Evolutionary conservation across 2,329 filamentous ascomycete genomes (phyloP), one percentile per base, ranked within the genome.

Genomic region (Cladorrhinum sp.): DNA sequence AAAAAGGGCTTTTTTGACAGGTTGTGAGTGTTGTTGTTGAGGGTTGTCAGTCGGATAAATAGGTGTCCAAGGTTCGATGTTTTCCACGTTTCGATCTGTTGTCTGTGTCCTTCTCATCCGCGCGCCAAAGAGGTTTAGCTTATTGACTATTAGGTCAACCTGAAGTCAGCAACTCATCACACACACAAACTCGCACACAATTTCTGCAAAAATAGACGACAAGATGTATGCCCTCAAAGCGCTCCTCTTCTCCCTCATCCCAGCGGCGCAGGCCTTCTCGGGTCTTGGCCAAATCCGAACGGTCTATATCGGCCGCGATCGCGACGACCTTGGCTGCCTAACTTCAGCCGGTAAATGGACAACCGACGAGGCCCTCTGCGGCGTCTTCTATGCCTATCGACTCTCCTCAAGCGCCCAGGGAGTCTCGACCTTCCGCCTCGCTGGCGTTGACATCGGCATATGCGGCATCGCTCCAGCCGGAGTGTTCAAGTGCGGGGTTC

Each of bases 271-370:
- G 12, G 56, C 52, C 53, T 61, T 61, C 54, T 33, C n/a, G 21
- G 61, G 61, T n/a, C 18, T 21, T n/a, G 63, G 63, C 16, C 61
- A 63, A 26, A 33, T 65, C n/a, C 63, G 63, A 39, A 55, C 63
- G 1, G 49, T 61, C 12, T 53, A 60, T 26, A 58, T 58, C 50
- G 10, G 21, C 20, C 10, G 8, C 16, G 48, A 55, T 23, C 36
- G 61, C 26, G 50, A 48, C 1, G 63, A 65, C 42, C 56, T 65
- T 1, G 63, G 63, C 20, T 65, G 63, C 39, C 30, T 65, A 30
- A 65, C 63, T n/a, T 20, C 20, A 14, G 20, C 16, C 2, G 63
- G 63, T 14, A 52, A 60, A 26, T 65, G 58, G 63, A 65, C 63
- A 10, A 48, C 36, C 12, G 39, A 63, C 46, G 61, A 65, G 56